A percentile compares a stretch with the other conserved stretches of the same genome.
Conservation (phyloP, 768 basidiomycete species). For the Sarcomyxa edulis region DNA sequence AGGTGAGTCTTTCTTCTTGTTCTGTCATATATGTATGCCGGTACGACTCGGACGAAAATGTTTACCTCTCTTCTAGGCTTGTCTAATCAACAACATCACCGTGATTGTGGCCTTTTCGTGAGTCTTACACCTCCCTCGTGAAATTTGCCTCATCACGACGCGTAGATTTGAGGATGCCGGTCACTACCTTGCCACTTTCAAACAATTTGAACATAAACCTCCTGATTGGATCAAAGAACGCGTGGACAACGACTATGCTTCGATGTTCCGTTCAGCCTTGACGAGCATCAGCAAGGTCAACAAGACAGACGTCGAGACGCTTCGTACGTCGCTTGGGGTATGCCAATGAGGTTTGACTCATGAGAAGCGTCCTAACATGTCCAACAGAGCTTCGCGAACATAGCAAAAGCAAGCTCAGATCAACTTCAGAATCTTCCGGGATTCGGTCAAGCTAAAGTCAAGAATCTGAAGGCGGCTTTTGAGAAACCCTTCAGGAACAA, state of each 20-base stretch:
- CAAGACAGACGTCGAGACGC: slow-evolving; percentile 94
- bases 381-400: slow-evolving; percentile 77
- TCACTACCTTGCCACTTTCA: slow-evolving; percentile 85
- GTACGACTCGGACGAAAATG: slow-evolving; percentile 3
- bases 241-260: slow-evolving; percentile 81
- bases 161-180: slow-evolving; percentile 85
- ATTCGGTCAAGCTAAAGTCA: slow-evolving; percentile 91
- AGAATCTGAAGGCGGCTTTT: slow-evolving; percentile 86
- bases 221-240: slow-evolving; percentile 95
- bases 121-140: slow-evolving; percentile 15
- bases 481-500: slow-evolving; percentile 80
- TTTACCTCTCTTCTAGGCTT: slow-evolving; percentile 39
- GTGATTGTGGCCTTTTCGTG: slow-evolving; percentile 91
- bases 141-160: background rate
- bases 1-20: slow-evolving; percentile 35
- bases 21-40: background rate
- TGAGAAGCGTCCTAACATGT: background rate
- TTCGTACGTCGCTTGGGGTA: slow-evolving; percentile 90
- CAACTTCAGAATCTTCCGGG: slow-evolving; percentile 84
- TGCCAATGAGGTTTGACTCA: slow-evolving; percentile 18
- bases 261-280: slow-evolving; percentile 74
- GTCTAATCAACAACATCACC: slow-evolving; percentile 90
- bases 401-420: slow-evolving; percentile 67
- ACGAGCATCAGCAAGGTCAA: slow-evolving; percentile 93
- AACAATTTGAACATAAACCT: slow-evolving; percentile 90